Evolutionary conservation across 2,329 filamentous ascomycete species (phyloP).

Genomic region (Plenodomus lindquistii): DNA sequence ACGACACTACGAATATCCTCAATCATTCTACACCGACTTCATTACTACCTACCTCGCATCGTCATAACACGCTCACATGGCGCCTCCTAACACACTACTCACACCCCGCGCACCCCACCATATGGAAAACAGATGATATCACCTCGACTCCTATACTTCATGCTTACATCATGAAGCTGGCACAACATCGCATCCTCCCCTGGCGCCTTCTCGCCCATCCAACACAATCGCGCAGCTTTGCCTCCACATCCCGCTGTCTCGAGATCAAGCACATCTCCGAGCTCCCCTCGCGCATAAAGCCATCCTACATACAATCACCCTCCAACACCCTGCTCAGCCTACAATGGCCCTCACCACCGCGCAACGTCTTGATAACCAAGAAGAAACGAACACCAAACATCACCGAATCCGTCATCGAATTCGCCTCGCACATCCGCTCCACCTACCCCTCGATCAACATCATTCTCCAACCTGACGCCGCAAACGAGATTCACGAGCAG

Average conservation of each 20-base stretch:
- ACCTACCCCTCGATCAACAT: conserved; percentile 82
- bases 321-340: conserved; percentile 66
- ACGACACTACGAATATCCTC: background rate
- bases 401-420: conserved; percentile 61
- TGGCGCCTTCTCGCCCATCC: conserved; percentile 22
- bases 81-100: conserved; percentile 6
- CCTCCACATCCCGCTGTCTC: conserved; percentile 23
- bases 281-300: conserved; percentile 40
- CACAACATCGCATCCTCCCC: conserved; percentile 26
- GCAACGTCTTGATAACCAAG: conserved; percentile 70
- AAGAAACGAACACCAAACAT: conserved; percentile 64
- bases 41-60: background rate
- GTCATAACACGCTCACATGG: conserved; percentile 17
- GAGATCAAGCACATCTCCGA: conserved; percentile 35
- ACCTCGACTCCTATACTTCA: background rate
- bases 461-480: conserved; percentile 79
- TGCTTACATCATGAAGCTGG: conserved; percentile 21
- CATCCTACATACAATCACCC: conserved; percentile 55
- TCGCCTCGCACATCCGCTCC: conserved; percentile 69
- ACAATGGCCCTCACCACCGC: conserved; percentile 69
- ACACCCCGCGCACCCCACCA: conserved; percentile 13
- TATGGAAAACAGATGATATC: conserved; percentile 5
- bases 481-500: conserved; percentile 68
- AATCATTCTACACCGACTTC: too few relatives aligned
- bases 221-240: conserved; percentile 25